A percentile compares a stretch with the other conserved stretches of the same genome.
Conservation (phyloP, 2,329 filamentous ascomycete genomes). For the Pseudocercospora crystallina region DNA sequence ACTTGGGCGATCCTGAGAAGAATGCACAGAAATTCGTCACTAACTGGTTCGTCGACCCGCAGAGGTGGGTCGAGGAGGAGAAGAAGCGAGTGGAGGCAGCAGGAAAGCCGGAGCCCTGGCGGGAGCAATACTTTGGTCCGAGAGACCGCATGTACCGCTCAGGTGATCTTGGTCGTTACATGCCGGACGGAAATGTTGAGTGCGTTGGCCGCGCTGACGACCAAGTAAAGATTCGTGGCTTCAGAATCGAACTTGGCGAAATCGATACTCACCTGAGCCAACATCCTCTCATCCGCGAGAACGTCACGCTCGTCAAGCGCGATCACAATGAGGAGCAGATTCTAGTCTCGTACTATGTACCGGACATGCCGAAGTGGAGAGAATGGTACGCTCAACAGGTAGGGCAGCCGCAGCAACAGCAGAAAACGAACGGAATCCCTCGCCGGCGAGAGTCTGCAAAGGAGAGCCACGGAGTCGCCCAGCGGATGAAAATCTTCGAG, state of each 20-base stretch:
- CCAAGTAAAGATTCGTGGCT: slow-evolving; percentile 95
- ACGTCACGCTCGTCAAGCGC: slow-evolving; percentile 79
- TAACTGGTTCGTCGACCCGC: slow-evolving; percentile 82
- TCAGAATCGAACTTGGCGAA: slow-evolving; percentile 90
- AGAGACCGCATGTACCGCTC: slow-evolving; percentile 84
- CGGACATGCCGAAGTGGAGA: slow-evolving; percentile 73
- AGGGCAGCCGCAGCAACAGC: slow-evolving; percentile 24
- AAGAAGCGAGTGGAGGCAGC: slow-evolving; percentile 51
- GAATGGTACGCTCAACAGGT: slow-evolving; percentile 59
- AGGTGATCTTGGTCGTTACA: slow-evolving; percentile 80
- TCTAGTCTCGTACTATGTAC: slow-evolving; percentile 87
- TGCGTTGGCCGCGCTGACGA: slow-evolving; percentile 79
- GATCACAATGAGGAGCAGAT: slow-evolving; percentile 83
- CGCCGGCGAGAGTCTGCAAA: slow-evolving; percentile 30
- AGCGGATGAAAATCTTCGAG: slow-evolving; percentile 59
- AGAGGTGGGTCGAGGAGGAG: slow-evolving; percentile 67
- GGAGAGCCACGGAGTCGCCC: slow-evolving; percentile 32
- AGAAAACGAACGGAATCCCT: slow-evolving; percentile 16
- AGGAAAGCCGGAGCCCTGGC: slow-evolving; percentile 67
- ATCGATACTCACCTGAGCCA: slow-evolving; percentile 81
- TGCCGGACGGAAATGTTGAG: slow-evolving; percentile 68
- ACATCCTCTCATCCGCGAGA: slow-evolving; percentile 75
- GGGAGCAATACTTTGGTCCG: slow-evolving; percentile 74
- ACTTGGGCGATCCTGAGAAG: slow-evolving; percentile 62
- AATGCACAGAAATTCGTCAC: slow-evolving; percentile 74